Evolutionary conservation across 768 basidiomycete genomes (phyloP), one percentile per base, ranked within the genome.

Genomic region (Suillus americanus): DNA sequence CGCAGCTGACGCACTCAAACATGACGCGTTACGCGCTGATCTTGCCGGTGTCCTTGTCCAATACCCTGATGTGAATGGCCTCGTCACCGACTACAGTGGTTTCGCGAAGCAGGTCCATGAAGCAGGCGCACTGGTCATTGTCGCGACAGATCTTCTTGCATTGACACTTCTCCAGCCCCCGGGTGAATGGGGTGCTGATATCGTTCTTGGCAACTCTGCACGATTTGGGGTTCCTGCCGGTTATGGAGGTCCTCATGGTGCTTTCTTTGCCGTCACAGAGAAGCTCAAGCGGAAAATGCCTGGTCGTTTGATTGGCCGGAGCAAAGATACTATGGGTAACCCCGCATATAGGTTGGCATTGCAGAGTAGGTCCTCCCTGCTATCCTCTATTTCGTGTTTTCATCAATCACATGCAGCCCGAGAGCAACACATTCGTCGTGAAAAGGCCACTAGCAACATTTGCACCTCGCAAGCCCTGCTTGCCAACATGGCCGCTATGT

Each of bases 401-500:
- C 12, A 54, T 56, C 20, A 64, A 62, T 60, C 8, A 28, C 45
- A 33, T 51, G 23, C 64, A 97, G 94, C 96, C 64, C 92, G 95
- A 33, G 95, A 97, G 75, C 96, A 97, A 77, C 95, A 97, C 72
- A 97, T 98, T 67, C 91, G 97, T 65, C 91, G 97, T 25, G 97
- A 99, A 76, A 98, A 95, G 80, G 97, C 97, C 0, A 99, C 97
- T 5, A 95, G 93, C 73, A 99, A 99, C 73, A 97, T 99, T 65
- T 99, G 97, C 75, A 99, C 97, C 7, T 94, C 92, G 69, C 96
- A 99, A 78, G 97, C 95, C 0, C 86, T 99, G 20, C 90, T 99
- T 33, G 97, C 97, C 23, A 99, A 99, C 79, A 98, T 98, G 94
- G 94, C 97, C 23, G 95, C 96, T 41, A 98, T 99, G 97, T 95